These are phyloP conservation scores for Pyricularia pennisetigena DNA, from an alignment of 2,329 filamentous ascomycete species.

Conservation along the genomic window DNA sequence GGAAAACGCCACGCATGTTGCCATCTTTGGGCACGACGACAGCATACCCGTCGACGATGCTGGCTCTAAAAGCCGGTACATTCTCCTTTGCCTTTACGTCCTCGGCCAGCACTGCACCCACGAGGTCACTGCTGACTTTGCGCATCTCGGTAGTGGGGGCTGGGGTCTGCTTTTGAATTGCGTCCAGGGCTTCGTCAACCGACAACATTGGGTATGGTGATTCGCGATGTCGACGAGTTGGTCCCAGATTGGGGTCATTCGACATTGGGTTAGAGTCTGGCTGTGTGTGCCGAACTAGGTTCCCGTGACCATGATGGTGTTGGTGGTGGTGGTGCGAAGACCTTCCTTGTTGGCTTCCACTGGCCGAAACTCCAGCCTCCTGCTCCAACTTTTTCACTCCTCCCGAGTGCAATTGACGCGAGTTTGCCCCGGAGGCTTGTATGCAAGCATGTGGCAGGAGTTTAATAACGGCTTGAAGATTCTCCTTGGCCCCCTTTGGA, in stretches of 20 bases:
- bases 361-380: slow-evolving; percentile 57
- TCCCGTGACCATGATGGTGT: slow-evolving; percentile 52
- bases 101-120: slow-evolving; percentile 72
- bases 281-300: slow-evolving; percentile 63
- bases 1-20: slow-evolving; percentile 68
- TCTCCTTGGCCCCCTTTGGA: slow-evolving; percentile 90
- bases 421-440: slow-evolving; percentile 77
- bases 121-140: slow-evolving; percentile 54
- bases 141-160: slow-evolving; percentile 42
- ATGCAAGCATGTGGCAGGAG: slow-evolving; percentile 92
- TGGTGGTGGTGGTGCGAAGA: slow-evolving; percentile 39
- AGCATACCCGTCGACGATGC: slow-evolving; percentile 95
- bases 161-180: slow-evolving; percentile 68
- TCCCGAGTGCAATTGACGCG: slow-evolving; percentile 66
- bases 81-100: slow-evolving; percentile 72
- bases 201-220: slow-evolving; percentile 91
- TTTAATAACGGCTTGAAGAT: slow-evolving; percentile 78
- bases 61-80: slow-evolving; percentile 88
- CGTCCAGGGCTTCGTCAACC: slow-evolving; percentile 67
- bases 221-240: slow-evolving; percentile 64
- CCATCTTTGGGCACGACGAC: slow-evolving; percentile 56
- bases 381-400: slow-evolving; percentile 76
- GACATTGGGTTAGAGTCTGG: slow-evolving; percentile 42
- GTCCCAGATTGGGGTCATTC: slow-evolving; percentile 51
- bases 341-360: slow-evolving; percentile 24